Conservation (phyloP, 2,329 filamentous ascomycete genomes). For the Aspergillus floridensis region DNA sequence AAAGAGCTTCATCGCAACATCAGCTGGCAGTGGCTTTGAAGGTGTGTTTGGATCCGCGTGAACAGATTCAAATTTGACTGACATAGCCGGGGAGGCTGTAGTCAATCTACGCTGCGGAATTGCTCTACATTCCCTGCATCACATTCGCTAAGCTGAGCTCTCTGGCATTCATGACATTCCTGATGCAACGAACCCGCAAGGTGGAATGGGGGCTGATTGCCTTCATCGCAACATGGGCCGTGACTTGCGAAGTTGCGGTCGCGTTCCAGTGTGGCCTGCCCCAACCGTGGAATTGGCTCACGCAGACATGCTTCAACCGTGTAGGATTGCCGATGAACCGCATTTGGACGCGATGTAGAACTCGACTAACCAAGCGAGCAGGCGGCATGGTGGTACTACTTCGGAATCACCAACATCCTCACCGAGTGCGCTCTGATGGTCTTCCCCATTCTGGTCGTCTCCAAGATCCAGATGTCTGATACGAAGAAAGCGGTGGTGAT, state of each 20-base stretch:
- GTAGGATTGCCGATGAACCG: not conserved
- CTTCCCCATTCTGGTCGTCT: not conserved
- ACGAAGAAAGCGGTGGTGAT: not conserved
- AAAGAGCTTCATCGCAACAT: not conserved
- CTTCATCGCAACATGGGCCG: not conserved
- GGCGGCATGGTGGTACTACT: not conserved
- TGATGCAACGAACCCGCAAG: constrained; percentile 3
- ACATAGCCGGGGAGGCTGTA: not conserved
- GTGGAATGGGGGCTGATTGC: not conserved
- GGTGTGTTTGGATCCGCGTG: too few relatives aligned
- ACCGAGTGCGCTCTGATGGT: not conserved
- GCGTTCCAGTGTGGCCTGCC: not conserved
- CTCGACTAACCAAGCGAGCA: not conserved
- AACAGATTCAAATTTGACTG: too few relatives aligned
- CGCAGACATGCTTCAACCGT: not conserved
- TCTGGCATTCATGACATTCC: not conserved
- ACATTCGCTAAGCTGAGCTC: constrained; percentile 1
- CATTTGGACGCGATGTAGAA: too few relatives aligned
- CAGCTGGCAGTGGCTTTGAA: not conserved
- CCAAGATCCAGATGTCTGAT: not conserved
- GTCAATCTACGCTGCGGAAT: not conserved
- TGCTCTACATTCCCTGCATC: not conserved
- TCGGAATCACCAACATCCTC: not conserved
- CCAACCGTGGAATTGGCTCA: not conserved
- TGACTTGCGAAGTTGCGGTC: not conserved